Base-by-base conservation (phyloP, 805 yeast species). In the Ogataea nitratoaversa region DNA sequence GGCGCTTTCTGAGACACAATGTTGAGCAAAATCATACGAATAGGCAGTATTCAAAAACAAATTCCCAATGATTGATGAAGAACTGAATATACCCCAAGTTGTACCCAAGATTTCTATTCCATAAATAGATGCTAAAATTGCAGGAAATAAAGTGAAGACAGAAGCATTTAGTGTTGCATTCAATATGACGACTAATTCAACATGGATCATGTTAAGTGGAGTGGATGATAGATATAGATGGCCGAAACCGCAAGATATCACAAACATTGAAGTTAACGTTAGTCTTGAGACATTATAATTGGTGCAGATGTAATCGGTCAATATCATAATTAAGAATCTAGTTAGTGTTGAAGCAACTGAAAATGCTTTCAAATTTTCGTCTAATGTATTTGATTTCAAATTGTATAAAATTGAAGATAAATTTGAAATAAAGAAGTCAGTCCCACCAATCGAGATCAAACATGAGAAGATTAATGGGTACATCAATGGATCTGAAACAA, bases 21-120 rank as follows among this genome's bases (percentile, higher is more conserved):
- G 54, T 13, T 44, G 39, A 46, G 85, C 88, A 47, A 76, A 81
- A 20, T 78, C 66, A n/a, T 65, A 50, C 1, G 95, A 95, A 59
- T 83, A 90, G 12, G 80, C 50, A 37, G 86, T 58, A 93, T 95
- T 60, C n/a, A 58, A 37, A 30, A 53, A 38, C 40, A 60, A 40
- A 28, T 56, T 58, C 3, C 65, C 65, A 35, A 60, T 30, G 18
- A 57, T 50, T 2, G 96, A 95, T 0, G 95, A 93, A 27, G 85
- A 71, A 74, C 88, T 82, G 58, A 88, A 85, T 19, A 84, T 68
- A 2, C 97, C 97, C 87, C 96, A 91, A 2, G 91, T 84, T 2
- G 95, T 84, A 0, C 97, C 97, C 62, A 91, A 78, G 25, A 85
- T 74, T 32, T 84, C 89, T 18, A 84, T 73, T 0, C 97, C 97